These are phyloP conservation scores for Xylariaceae sp. DNA, from an alignment of 2,329 filamentous ascomycete species.

Conservation along the genomic window DNA sequence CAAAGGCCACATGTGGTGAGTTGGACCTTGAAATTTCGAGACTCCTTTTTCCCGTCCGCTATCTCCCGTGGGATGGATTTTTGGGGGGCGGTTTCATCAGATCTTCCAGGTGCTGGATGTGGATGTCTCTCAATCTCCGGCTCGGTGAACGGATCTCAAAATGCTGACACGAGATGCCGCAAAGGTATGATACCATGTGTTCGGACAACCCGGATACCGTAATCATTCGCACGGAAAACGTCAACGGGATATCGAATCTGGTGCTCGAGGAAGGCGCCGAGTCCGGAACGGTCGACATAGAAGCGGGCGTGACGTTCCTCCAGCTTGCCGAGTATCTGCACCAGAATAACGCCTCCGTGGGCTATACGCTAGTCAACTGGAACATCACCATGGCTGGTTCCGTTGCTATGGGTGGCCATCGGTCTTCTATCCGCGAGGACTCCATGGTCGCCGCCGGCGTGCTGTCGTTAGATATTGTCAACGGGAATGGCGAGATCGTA, in stretches of 20 bases:
- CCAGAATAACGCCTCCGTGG: slow-evolving; percentile 47
- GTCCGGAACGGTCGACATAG: slow-evolving; percentile 50
- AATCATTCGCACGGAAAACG: slow-evolving; percentile 50
- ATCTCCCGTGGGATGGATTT: neutral
- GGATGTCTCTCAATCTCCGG: neutral
- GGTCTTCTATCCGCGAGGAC: slow-evolving; percentile 50
- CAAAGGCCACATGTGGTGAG: slow-evolving; percentile 50
- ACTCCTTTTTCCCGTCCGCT: neutral
- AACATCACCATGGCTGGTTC: slow-evolving; percentile 55
- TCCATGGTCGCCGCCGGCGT: slow-evolving; percentile 55
- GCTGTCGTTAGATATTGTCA: slow-evolving; percentile 51
- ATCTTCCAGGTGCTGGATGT: neutral
- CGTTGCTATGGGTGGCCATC: slow-evolving; percentile 56
- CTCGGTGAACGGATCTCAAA: neutral
- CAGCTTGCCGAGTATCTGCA: slow-evolving; percentile 55
- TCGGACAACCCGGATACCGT: slow-evolving; percentile 50
- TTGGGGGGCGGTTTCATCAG: neutral
- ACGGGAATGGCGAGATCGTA: slow-evolving; percentile 48
- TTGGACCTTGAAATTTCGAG: neutral
- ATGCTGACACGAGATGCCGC: slow-evolving; percentile 5
- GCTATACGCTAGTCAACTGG: slow-evolving; percentile 57
- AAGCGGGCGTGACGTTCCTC: slow-evolving; percentile 55
- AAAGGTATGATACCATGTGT: slow-evolving; percentile 57
- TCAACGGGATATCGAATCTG: slow-evolving; percentile 50
- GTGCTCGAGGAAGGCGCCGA: slow-evolving; percentile 41